Evolutionary conservation across 306 rosid genomes (phyloP).

Genomic region (Lagenaria siceraria): DNA sequence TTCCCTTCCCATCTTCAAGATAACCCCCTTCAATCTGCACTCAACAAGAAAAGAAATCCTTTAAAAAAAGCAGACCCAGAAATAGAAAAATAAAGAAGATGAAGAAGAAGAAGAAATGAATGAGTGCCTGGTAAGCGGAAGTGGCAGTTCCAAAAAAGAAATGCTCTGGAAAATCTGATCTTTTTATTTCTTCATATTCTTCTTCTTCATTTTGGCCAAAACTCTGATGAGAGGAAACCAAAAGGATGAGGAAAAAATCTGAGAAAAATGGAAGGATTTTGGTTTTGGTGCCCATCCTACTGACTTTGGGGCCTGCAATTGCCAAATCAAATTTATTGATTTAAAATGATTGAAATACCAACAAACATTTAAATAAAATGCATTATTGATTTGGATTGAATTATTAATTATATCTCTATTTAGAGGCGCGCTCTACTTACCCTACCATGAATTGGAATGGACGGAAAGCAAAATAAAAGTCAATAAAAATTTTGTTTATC

Average conservation of each 20-base stretch:
- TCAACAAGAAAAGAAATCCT: too few relatives aligned
- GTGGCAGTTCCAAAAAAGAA: slow-evolving; percentile 53
- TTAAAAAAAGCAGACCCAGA: too few relatives aligned
- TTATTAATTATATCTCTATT: too few relatives aligned
- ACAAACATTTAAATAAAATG: too few relatives aligned
- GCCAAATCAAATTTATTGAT: too few relatives aligned
- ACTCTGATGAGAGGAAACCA: neutral
- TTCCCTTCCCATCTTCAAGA: slow-evolving; percentile 49
- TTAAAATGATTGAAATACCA: too few relatives aligned
- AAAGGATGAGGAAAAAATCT: neutral
- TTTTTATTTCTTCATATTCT: slow-evolving; percentile 12
- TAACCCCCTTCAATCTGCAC: slow-evolving; percentile 32
- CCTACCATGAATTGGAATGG: too few relatives aligned
- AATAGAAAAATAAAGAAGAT: neutral
- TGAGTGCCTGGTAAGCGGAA: slow-evolving; percentile 43
- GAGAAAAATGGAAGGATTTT: neutral
- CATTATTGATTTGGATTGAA: too few relatives aligned
- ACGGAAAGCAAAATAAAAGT: too few relatives aligned
- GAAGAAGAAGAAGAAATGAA: neutral
- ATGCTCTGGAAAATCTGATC: slow-evolving; percentile 31
- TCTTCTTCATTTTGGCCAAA: neutral
- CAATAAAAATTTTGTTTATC: too few relatives aligned
- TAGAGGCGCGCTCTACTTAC: too few relatives aligned
- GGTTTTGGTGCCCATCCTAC: neutral
- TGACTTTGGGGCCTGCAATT: neutral